Base-by-base conservation (phyloP, 1,284 basidiomycete genomes). In the Trichosporon sp. region DNA sequence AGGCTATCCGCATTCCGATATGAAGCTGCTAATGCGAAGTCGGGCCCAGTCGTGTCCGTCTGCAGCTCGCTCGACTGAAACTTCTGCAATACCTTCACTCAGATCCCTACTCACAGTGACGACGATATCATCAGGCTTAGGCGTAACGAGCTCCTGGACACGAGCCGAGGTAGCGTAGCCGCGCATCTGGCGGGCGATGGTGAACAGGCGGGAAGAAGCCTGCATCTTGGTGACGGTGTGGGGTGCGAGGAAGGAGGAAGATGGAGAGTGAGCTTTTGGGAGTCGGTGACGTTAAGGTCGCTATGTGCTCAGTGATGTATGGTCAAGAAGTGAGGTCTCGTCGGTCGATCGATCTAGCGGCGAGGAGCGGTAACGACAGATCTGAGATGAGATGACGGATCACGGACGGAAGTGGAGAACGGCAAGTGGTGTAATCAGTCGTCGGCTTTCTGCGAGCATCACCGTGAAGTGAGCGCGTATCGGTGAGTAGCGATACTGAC, bases 61-160 rank as follows among this genome's bases (percentile, higher is more conserved):
- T n/a, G n/a, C n/a, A n/a, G n/a, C n/a, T n/a, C n/a, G n/a, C n/a
- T n/a, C n/a, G n/a, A n/a, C n/a, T n/a, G n/a, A n/a, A n/a, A n/a
- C n/a, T n/a, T n/a, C n/a, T n/a, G n/a, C n/a, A n/a, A n/a, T n/a
- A n/a, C n/a, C n/a, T n/a, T n/a, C n/a, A 10, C 21, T 23, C 3
- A 13, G 27, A 19, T 27, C 25, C 8, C 88, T n/a, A 21, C 89
- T 88, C 71, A 91, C 90, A 1, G 91, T 92, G 64, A 95, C 87
- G 70, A 94, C 92, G 9, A 92, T 88, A 78, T 92, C 90, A 69
- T 90, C 85, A 0, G 87, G 85, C 65, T 83, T 86, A 83, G 88
- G 89, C 62, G 69, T 65, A 32, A 61, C 27, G 29, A 71, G 52
- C 59, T 65, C 63, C 14, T 58, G 57, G 21, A 65, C 25, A 4